phyloP scores from a whole-genome alignment of 768 basidiomycete species.

The Termitomyces eurrhizus region DNA sequence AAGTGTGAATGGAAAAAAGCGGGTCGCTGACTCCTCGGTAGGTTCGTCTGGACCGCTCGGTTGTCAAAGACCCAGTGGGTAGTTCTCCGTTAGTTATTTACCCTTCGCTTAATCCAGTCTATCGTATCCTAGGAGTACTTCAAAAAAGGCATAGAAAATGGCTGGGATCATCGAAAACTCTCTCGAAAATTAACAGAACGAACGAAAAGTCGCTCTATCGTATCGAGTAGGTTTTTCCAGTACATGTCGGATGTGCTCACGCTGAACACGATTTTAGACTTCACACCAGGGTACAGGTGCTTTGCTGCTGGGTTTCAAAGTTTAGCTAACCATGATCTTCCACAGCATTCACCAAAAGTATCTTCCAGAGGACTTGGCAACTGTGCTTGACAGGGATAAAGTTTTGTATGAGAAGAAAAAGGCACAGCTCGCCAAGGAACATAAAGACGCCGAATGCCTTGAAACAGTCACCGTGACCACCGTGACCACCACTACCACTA shows the following conservation, averaged over 20 bases:
- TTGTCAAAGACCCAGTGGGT: slow-evolving; percentile 20
- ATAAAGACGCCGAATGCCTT: slow-evolving; percentile 18
- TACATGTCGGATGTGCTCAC: not conserved
- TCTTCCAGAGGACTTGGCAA: slow-evolving; percentile 31
- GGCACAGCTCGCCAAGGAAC: slow-evolving; percentile 21
- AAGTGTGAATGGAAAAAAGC: not conserved
- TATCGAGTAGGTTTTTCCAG: slow-evolving; percentile 32
- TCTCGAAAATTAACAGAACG: slow-evolving; percentile 39
- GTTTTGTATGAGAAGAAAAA: slow-evolving; percentile 29
- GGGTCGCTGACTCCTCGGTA: slow-evolving; percentile 4
- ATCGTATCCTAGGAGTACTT: slow-evolving; percentile 18
- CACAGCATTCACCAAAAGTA: slow-evolving; percentile 24
- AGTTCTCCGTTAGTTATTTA: not conserved
- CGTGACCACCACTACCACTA: slow-evolving; percentile 18
- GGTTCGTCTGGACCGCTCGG: slow-evolving; percentile 31
- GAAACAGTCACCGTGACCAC: slow-evolving; percentile 20
- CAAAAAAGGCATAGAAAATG: slow-evolving; percentile 23
- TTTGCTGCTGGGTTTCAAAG: not conserved
- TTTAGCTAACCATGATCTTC: not conserved
- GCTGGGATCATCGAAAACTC: slow-evolving; percentile 35
- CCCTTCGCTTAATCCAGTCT: not conserved
- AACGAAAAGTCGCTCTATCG: slow-evolving; percentile 43
- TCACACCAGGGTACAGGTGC: slow-evolving; percentile 28
- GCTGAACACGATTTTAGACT: slow-evolving; percentile 20
- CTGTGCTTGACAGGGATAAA: slow-evolving; percentile 32